Percentiles rank a stretch among this genome's conserved stretches.
Evolutionary conservation across 176 grass and related monocot genomes (phyloP).

Genomic region (Carex cristatella): DNA sequence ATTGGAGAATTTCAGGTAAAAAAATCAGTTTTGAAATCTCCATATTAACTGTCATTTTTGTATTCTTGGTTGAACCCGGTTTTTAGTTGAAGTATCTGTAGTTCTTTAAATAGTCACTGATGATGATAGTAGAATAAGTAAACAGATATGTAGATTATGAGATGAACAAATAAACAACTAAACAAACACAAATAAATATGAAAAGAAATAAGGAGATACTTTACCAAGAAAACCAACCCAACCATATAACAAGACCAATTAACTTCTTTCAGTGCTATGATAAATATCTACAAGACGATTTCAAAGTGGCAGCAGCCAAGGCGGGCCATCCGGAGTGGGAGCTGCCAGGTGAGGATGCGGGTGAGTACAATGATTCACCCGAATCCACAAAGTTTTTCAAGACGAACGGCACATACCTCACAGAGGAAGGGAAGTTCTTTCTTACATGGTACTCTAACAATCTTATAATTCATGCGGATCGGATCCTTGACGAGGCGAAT

Average conservation of each 20-base stretch:
- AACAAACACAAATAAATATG: not conserved
- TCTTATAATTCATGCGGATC: slow-evolving; percentile 58
- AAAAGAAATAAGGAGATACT: not conserved
- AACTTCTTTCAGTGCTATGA: slow-evolving; percentile 57
- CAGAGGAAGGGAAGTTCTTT: slow-evolving; percentile 56
- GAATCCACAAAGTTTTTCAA: slow-evolving; percentile 64
- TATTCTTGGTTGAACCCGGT: not conserved
- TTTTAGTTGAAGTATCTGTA: not conserved
- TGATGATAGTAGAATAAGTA: not conserved
- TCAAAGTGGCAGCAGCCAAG: slow-evolving; percentile 33
- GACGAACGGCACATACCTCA: slow-evolving; percentile 41
- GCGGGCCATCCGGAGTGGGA: slow-evolving; percentile 61
- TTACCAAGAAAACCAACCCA: not conserved
- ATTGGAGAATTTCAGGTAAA: slow-evolving; percentile 69
- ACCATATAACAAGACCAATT: not conserved
- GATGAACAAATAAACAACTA: not conserved
- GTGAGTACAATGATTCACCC: slow-evolving; percentile 44
- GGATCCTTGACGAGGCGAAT: slow-evolving; percentile 53
- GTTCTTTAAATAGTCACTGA: not conserved
- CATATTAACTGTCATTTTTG: not conserved
- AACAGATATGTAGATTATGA: not conserved
- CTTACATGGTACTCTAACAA: slow-evolving; percentile 74
- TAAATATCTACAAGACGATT: slow-evolving; percentile 57
- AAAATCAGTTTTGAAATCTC: not conserved
- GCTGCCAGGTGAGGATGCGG: slow-evolving; percentile 37